Base-by-base conservation (phyloP, 2,329 filamentous ascomycete species). In the Knufia fluminis region DNA sequence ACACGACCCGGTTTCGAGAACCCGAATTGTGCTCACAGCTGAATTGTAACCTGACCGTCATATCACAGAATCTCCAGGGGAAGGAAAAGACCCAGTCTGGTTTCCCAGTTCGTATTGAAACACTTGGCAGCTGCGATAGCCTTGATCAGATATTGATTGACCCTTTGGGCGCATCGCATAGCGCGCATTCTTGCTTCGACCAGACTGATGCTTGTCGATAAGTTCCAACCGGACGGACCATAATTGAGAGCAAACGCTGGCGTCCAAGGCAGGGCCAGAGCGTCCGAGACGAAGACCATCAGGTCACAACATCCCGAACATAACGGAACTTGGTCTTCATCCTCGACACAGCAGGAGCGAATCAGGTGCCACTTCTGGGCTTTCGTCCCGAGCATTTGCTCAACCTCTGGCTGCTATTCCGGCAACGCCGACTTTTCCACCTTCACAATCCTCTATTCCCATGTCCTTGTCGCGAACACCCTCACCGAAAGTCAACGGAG, bases 381-480 rank as follows among this genome's bases (percentile, higher is more conserved):
- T 46, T 12, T 28, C 48, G 22, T 12, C 31, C 10, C 42, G 19
- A n/a, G 32, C 48, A 4, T 38, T 39, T 24, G 41, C 48, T 45
- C 41, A 31, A 46, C 48, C 48, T 31, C 23, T 50, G 23, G 31
- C 40, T 46, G 48, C 41, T 41, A 50, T 32, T 28, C 48, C 40
- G 33, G 40, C 41, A 38, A 50, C 41, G 24, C 41, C 46, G 4
- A 24, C n/a, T 4, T 4, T 20, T 23, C 19, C 43, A 22, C 24
- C 42, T 62, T 81, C 75, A 46, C 75, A 79, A 4, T 22, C 38
- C 73, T 70, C 59, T 62, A 68, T 57, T 69, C 71, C 59, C 61
- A 95, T 95, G 90, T 86, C 86, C 58, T 71, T 91, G 55, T 92
- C 89, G 58, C 82, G 88, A 69, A 94, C 87, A 63, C 87, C 90